phyloP scores from a whole-genome alignment of 768 basidiomycete species.

The Lentinus tigrinus region DNA sequence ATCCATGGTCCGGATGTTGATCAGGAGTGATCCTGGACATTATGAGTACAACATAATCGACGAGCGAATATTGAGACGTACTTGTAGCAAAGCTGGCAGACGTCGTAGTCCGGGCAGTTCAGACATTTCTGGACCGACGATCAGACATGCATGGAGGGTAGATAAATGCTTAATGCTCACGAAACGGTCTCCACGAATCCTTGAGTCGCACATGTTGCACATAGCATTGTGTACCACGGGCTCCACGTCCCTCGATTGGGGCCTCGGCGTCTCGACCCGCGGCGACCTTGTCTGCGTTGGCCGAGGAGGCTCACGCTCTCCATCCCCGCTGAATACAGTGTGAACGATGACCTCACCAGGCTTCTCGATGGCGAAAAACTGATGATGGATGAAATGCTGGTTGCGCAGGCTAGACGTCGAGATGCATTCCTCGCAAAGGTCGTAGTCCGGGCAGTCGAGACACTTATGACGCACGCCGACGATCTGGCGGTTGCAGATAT shows the following conservation, averaged over 20 bases:
- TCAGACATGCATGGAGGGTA: background rate
- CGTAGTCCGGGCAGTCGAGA: slow-evolving; percentile 58
- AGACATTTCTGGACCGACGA: slow-evolving; percentile 61
- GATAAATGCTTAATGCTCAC: slow-evolving; percentile 40
- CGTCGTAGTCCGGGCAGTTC: slow-evolving; percentile 82
- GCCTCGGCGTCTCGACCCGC: background rate
- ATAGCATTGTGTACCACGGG: slow-evolving; percentile 57
- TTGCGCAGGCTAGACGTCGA: slow-evolving; percentile 10
- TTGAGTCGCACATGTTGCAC: slow-evolving; percentile 77
- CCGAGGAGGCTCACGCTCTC: slow-evolving; percentile 25
- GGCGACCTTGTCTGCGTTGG: background rate
- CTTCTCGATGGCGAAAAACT: slow-evolving; percentile 67
- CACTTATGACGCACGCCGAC: slow-evolving; percentile 78
- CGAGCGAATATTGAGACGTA: slow-evolving; percentile 26
- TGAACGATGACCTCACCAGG: slow-evolving; percentile 68
- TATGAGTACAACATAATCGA: slow-evolving; percentile 2
- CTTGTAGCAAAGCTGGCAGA: slow-evolving; percentile 69
- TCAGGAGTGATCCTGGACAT: slow-evolving; percentile 55
- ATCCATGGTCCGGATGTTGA: slow-evolving; percentile 77
- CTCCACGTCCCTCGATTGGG: background rate
- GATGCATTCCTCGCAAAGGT: slow-evolving; percentile 23
- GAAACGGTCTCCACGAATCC: slow-evolving; percentile 69
- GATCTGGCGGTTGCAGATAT: slow-evolving; percentile 56
- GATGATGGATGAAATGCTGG: slow-evolving; percentile 50
- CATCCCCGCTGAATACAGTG: slow-evolving; percentile 48